Base-by-base conservation (phyloP, 1,284 basidiomycete species). In the Sporisorium sorghi region DNA sequence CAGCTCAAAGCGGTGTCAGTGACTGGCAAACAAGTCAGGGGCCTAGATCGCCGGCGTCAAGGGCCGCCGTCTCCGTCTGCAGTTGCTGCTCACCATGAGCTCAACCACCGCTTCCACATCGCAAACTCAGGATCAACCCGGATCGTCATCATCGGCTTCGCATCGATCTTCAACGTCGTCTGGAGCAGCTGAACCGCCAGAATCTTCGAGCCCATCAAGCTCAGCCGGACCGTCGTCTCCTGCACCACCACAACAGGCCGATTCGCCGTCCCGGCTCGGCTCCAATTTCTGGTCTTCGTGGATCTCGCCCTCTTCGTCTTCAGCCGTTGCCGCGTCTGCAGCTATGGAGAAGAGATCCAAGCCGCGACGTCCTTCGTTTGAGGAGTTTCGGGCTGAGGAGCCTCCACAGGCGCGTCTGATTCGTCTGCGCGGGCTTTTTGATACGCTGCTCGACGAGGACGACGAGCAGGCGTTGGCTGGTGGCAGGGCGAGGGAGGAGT, bases 401-500 rank as follows among this genome's bases (percentile, higher is more conserved):
- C 83, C 83, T 10, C 83, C 83, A 7, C 83, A 84, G 64, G 79
- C 83, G 15, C 69, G 83, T 10, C 66, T 84, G 7, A 79, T 84
- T 21, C 76, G 83, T 21, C 70, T 84, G 19, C 74, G 83, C 11
- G 82, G 83, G 26, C 75, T 84, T 33, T 84, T 84, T 26, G 83
- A 84, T 37, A 71, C 76, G 6, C 58, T 84, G 17, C 63, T 84
- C 15, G 81, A 84, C 39, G 74, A 77, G 35, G 78, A 82, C 52
- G 78, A 79, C 49, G 69, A 74, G 26, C 68, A 74, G 43, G 81
- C 83, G 17, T 56, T 84, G 37, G 83, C 83, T 2, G 82, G 77
- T 12, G 83, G 83, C 1, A 62, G 83, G 33, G 83, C 83, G 2
- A 78, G 80, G 44, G 80, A 83, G 33, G 81, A 78, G 23, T 84